Evolutionary conservation across 1,139 yeast species (phyloP), one percentile per base, ranked within the genome.

Genomic region (Scheffersomyces insectosa): DNA sequence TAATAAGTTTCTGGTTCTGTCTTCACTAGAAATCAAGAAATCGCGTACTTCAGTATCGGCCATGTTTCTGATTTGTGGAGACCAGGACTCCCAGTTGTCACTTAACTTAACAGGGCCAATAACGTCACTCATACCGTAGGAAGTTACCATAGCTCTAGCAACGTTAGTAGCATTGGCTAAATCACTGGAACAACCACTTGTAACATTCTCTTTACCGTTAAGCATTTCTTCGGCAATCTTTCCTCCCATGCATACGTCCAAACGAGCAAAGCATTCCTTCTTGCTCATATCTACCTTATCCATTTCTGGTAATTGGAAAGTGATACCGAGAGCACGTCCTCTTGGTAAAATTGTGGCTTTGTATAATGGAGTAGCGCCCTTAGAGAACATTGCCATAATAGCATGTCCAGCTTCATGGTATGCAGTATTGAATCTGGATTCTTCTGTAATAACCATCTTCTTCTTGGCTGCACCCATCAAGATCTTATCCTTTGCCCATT

Each of bases 361-460:
- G 70, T 95, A 95, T 47, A 95, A 76, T 3, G 97, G 91, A 5
- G 97, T 90, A 8, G 99, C 98, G n/a, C 96, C 97, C 9, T 84
- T 83, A 9, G 97, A 88, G 66, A 79, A 93, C 81, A 93, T 79
- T 5, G 99, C 98, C 88, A 91, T 89, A 46, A 93, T 88, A 4
- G 99, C 99, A 68, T 93, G 99, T 3, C 99, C 99, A 8, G 99
- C 99, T 70, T 93, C 99, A 68, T 93, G 99, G 65, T 84, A 95
- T 2, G 99, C 99, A 14, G 99, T 95, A 55, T 93, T 91, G 55
- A 80, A 82, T 65, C 98, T 82, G 0, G 96, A 81, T 54, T 93
- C 97, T 64, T 93, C 97, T 23, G 99, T 91, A 68, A 93, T 80
- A 40, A 93, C 97, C 98, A 91, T 91, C 40, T 96, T 88, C 68